phyloP scores from a whole-genome alignment of 192 early-diverging fungal species.

The Entrophospora sp. region DNA sequence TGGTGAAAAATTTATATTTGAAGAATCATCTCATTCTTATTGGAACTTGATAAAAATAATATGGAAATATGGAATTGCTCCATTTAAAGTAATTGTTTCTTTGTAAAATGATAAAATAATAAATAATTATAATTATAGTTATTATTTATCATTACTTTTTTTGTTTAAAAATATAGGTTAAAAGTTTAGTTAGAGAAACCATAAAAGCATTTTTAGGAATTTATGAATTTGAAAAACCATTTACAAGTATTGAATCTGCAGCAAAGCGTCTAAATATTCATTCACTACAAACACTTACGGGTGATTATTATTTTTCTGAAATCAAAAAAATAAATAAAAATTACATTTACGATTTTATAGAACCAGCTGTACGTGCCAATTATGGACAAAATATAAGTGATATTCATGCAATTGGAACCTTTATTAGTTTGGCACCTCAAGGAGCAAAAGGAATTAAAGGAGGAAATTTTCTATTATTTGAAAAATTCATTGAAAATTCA shows the following conservation, averaged over 20 bases:
- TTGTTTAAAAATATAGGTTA: too few relatives aligned
- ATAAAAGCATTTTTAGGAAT: constrained; percentile 22
- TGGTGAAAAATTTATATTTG: constrained; percentile 42
- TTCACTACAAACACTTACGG: constrained; percentile 21
- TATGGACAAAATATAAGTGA: constrained; percentile 50
- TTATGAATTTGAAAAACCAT: constrained; percentile 31
- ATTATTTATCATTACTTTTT: neutral
- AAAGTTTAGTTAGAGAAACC: constrained; percentile 20
- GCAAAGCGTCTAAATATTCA: constrained; percentile 24
- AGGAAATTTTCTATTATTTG: constrained; percentile 55
- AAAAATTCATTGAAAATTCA: constrained; percentile 38
- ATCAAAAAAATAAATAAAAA: constrained; percentile 23
- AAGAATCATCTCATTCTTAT: constrained; percentile 32
- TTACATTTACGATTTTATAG: constrained; percentile 45
- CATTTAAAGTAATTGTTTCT: constrained; percentile 36
- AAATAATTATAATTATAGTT: neutral
- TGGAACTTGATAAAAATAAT: constrained; percentile 35
- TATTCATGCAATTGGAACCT: constrained; percentile 47
- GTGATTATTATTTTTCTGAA: constrained; percentile 29
- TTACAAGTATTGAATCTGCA: constrained; percentile 25
- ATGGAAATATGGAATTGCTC: constrained; percentile 35
- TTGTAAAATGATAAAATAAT: neutral
- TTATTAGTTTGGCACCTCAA: constrained; percentile 46
- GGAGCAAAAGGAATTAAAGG: constrained; percentile 37
- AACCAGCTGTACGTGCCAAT: constrained; percentile 53